A percentile compares a stretch with the other conserved stretches of the same genome.
phyloP scores from a whole-genome alignment of 768 basidiomycete species.

The Leccinellum albellum region DNA sequence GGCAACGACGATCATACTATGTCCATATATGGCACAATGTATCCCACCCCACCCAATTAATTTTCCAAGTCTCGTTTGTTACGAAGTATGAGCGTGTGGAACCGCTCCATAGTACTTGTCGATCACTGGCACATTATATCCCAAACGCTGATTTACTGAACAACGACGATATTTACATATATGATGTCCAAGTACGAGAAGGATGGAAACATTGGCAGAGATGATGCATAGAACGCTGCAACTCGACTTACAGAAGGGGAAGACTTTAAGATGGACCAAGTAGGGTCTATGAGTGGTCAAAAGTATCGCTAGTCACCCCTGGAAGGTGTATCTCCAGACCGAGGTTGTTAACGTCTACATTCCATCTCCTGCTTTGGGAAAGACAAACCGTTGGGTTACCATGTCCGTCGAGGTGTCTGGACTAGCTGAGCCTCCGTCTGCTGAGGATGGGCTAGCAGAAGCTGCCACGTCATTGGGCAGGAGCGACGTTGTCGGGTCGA shows the following conservation, averaged over 20 bases:
- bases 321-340: neutral
- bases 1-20: slow-evolving; percentile 16
- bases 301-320: neutral
- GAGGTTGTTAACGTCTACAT: slow-evolving; percentile 15
- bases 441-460: slow-evolving; percentile 23
- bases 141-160: neutral
- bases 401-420: slow-evolving; percentile 20
- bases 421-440: slow-evolving; percentile 15
- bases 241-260: neutral
- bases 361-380: slow-evolving; percentile 12
- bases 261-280: neutral
- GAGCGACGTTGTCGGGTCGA: slow-evolving; percentile 15
- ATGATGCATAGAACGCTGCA: neutral
- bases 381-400: slow-evolving; percentile 12
- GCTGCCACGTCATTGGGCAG: slow-evolving; percentile 15
- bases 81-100: neutral
- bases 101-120: neutral
- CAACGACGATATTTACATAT: neutral
- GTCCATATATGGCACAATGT: slow-evolving; percentile 1
- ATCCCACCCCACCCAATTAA: neutral
- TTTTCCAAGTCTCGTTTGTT: neutral
- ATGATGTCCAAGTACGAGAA: neutral
- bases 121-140: neutral
- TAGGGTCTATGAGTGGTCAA: slow-evolving; percentile 2
- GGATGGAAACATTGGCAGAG: neutral